These are phyloP conservation scores for Cyberlindnera lachancei DNA, from an alignment of 805 yeast genomes.

Conservation along the genomic window DNA sequence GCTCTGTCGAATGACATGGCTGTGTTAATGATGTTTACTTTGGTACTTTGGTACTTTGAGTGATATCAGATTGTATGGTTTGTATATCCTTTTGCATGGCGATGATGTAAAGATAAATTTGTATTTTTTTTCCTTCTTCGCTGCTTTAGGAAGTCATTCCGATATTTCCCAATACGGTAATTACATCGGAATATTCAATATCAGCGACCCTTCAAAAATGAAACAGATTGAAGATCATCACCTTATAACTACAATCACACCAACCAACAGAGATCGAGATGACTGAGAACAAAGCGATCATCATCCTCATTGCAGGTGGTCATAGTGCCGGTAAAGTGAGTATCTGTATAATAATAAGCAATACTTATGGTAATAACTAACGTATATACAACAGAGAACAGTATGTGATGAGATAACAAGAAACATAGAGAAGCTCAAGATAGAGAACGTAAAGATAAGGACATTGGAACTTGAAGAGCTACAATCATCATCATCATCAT, in stretches of 20 bases:
- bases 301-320: constrained; percentile 55
- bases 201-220: too few species aligned
- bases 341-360: constrained; percentile 5
- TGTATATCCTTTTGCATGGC: background rate
- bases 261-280: too few species aligned
- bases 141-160: too few species aligned
- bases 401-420: constrained; percentile 26
- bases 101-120: too few species aligned
- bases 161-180: too few species aligned
- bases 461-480: background rate
- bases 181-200: too few species aligned
- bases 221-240: background rate
- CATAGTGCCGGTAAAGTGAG: constrained; percentile 46
- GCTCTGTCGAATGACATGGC: constrained; percentile 54
- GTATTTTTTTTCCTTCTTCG: too few species aligned
- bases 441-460: background rate
- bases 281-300: constrained; percentile 6
- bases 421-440: constrained; percentile 16
- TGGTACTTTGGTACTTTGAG: background rate
- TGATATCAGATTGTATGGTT: background rate
- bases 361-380: too few species aligned
- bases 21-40: background rate
- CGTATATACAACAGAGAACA: too few species aligned
- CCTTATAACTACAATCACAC: background rate
- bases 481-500: background rate